These are phyloP conservation scores for Vaccinium macrocarpon DNA, from an alignment of 148 eudicot genomes.

Conservation along the genomic window DNA sequence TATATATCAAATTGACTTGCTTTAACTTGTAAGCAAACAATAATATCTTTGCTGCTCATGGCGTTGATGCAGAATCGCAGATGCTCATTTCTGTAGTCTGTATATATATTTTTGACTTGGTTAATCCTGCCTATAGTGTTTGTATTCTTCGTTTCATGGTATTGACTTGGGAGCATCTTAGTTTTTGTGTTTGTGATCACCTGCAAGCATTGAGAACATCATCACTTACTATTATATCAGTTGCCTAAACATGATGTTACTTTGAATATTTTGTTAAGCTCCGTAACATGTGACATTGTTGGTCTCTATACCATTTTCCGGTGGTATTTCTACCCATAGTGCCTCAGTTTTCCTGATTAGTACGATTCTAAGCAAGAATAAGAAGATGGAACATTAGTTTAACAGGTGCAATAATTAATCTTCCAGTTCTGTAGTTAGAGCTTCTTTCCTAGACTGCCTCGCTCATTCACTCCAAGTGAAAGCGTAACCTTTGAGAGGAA, in stretches of 20 bases:
- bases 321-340: neutral
- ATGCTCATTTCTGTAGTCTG: slow-evolving; percentile 6
- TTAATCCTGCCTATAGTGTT: neutral
- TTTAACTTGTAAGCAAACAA: neutral
- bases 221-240: no score
- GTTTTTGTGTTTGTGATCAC: no score
- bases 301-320: neutral
- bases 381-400: neutral
- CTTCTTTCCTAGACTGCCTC: neutral
- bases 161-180: neutral
- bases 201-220: no score
- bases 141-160: neutral
- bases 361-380: neutral
- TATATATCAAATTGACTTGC: slow-evolving; percentile 2
- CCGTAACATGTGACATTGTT: neutral
- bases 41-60: neutral
- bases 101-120: neutral
- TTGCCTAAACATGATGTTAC: neutral
- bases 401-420: neutral
- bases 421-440: neutral
- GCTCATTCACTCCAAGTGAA: neutral
- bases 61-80: neutral
- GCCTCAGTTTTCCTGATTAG: slow-evolving; percentile 1
- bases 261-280: neutral
- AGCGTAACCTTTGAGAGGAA: neutral